These are phyloP conservation scores for Punctularia strigosozonata DNA, from an alignment of 768 basidiomycete genomes.

Conservation along the genomic window DNA sequence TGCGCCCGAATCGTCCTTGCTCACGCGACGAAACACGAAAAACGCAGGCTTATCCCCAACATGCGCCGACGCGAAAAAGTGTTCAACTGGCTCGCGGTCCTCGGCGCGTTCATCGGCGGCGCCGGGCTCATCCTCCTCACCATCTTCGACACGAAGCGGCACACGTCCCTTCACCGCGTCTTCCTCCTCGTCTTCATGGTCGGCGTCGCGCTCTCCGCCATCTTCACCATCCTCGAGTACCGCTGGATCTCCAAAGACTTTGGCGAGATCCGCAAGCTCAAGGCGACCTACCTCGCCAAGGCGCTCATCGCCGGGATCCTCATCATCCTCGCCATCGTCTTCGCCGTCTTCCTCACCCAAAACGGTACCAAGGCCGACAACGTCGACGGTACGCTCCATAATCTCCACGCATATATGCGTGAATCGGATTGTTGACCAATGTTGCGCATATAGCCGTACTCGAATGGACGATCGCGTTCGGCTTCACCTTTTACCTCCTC, in stretches of 20 bases:
- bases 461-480: conserved; percentile 66
- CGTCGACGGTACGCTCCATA: conserved; percentile 33
- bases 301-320: conserved; percentile 45
- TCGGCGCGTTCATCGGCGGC: conserved; percentile 52
- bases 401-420: neutral
- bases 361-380: conserved; percentile 17
- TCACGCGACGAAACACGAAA: too few relatives aligned
- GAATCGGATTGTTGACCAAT: neutral
- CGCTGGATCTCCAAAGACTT: conserved; percentile 56
- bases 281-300: conserved; percentile 47
- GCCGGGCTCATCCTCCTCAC: conserved; percentile 56
- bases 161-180: conserved; percentile 35
- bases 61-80: conserved; percentile 46
- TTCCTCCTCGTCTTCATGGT: conserved; percentile 67
- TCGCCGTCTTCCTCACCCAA: conserved; percentile 38
- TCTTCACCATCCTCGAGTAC: conserved; percentile 68
- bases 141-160: conserved; percentile 55
- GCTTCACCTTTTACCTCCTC: conserved; percentile 62
- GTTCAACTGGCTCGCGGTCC: conserved; percentile 43
- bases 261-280: conserved; percentile 28
- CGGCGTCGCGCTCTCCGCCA: conserved; percentile 59
- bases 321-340: conserved; percentile 51
- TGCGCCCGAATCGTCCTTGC: conserved; percentile 1
- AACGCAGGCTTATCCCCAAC: conserved; percentile 44
- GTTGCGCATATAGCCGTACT: conserved; percentile 33